Conservation (phyloP, 176 grass and related monocot species). For the Carex littledalei region DNA sequence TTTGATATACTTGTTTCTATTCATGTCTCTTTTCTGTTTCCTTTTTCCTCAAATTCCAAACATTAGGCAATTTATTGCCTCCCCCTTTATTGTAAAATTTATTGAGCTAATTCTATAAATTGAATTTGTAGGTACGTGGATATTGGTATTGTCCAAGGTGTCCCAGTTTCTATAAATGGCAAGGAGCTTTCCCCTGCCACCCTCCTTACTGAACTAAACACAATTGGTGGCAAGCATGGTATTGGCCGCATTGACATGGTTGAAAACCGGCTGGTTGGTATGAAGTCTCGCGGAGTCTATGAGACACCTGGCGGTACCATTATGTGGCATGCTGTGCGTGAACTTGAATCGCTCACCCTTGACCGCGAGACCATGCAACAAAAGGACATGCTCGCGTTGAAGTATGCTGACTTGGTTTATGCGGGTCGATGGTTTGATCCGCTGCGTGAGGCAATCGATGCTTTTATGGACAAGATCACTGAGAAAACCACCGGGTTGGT, state of each 20-base stretch:
- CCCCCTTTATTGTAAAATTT: neutral
- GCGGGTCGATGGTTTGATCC: constrained; percentile 84
- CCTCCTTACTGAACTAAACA: constrained; percentile 71
- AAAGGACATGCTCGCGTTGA: constrained; percentile 77
- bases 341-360: constrained; percentile 64
- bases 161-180: constrained; percentile 82
- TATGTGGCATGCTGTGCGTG: constrained; percentile 56
- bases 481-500: constrained; percentile 54
- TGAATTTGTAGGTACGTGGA: constrained; percentile 57
- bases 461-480: constrained; percentile 66
- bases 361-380: constrained; percentile 68
- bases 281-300: constrained; percentile 90
- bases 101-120: constrained; percentile 7
- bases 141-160: constrained; percentile 61
- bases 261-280: constrained; percentile 83
- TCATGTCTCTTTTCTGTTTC: neutral
- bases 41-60: neutral
- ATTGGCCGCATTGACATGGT: constrained; percentile 86
- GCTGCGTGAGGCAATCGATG: constrained; percentile 51
- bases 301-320: constrained; percentile 96
- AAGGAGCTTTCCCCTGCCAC: constrained; percentile 58
- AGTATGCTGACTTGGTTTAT: constrained; percentile 82
- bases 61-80: neutral
- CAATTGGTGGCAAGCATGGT: constrained; percentile 71
- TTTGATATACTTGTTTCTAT: neutral